phyloP scores from a whole-genome alignment of 2,329 filamentous ascomycete genomes.

The Aspergillus sclerotialis region DNA sequence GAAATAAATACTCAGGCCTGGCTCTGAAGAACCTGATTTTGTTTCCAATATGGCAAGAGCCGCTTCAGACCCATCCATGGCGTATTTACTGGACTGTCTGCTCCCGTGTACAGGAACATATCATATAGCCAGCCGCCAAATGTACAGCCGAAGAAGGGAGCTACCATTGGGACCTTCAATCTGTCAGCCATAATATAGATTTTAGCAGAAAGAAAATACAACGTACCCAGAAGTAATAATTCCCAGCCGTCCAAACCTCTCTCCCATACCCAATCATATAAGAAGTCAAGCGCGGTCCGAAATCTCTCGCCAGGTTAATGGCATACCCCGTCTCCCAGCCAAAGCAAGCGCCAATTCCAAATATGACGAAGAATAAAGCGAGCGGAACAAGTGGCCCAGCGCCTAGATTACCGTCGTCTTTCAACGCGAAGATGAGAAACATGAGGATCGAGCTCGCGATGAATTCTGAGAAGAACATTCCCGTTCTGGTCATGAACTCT shows the following conservation, averaged over 20 bases:
- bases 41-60: constrained; percentile 25
- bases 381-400: constrained; percentile 54
- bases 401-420: constrained; percentile 42
- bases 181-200: constrained; percentile 4
- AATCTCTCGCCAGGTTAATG: constrained; percentile 67
- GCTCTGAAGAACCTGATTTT: too few species aligned
- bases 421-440: constrained; percentile 65
- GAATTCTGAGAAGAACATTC: constrained; percentile 67
- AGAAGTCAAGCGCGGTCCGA: constrained; percentile 60
- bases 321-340: constrained; percentile 73
- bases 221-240: constrained; percentile 65
- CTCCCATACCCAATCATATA: constrained; percentile 62
- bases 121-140: constrained; percentile 64
- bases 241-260: constrained; percentile 60
- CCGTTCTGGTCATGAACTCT: constrained; percentile 55
- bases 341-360: constrained; percentile 65
- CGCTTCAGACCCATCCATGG: constrained; percentile 58
- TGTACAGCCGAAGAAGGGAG: constrained; percentile 58
- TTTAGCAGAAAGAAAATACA: neutral
- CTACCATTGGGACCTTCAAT: constrained; percentile 61
- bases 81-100: constrained; percentile 60
- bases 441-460: constrained; percentile 61
- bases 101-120: constrained; percentile 60
- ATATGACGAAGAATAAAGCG: constrained; percentile 64
- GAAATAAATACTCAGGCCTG: too few species aligned